Percentiles rank a stretch among this genome's conserved stretches.
phyloP scores from a whole-genome alignment of 257 asterid species.

The Scutellaria baicalensis region DNA sequence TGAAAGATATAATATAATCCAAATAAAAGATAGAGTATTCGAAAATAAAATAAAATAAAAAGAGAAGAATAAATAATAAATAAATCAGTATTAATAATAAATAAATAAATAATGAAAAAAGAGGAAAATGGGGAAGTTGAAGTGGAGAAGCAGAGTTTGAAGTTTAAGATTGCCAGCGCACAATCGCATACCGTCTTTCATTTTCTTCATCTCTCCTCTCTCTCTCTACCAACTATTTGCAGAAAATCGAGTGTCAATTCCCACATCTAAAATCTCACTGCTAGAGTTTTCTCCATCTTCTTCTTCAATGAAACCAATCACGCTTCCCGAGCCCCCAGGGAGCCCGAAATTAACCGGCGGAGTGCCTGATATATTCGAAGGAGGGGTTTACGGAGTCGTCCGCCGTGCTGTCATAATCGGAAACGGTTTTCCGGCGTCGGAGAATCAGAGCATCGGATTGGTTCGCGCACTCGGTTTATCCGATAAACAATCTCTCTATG shows the following conservation, averaged over 20 bases:
- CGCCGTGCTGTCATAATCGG: slow-evolving; percentile 92
- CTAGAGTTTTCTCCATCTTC: slow-evolving; percentile 18
- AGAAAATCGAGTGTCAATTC: slow-evolving; percentile 1
- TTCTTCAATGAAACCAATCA: slow-evolving; percentile 74
- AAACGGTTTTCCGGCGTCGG: slow-evolving; percentile 86
- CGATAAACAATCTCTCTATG: slow-evolving; percentile 64
- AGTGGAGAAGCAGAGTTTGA: slow-evolving; percentile 2
- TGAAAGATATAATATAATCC: too few species aligned
- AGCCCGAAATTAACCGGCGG: slow-evolving; percentile 67
- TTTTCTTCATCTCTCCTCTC: neutral
- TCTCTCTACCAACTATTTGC: neutral
- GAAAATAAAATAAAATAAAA: too few species aligned
- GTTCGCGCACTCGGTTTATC: slow-evolving; percentile 88
- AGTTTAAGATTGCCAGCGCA: neutral
- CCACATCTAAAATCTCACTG: slow-evolving; percentile 7
- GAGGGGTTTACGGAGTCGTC: slow-evolving; percentile 64
- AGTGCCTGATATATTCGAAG: slow-evolving; percentile 79
- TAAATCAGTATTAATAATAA: too few species aligned
- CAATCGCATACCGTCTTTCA: neutral
- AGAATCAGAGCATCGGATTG: slow-evolving; percentile 87
- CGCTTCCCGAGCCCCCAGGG: slow-evolving; percentile 89
- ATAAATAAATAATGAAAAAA: neutral
- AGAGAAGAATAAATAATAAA: neutral
- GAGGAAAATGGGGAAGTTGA: neutral
- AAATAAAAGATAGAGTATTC: too few species aligned